Conservation (phyloP, 805 yeast species). For the Kodamaea leandrae region DNA sequence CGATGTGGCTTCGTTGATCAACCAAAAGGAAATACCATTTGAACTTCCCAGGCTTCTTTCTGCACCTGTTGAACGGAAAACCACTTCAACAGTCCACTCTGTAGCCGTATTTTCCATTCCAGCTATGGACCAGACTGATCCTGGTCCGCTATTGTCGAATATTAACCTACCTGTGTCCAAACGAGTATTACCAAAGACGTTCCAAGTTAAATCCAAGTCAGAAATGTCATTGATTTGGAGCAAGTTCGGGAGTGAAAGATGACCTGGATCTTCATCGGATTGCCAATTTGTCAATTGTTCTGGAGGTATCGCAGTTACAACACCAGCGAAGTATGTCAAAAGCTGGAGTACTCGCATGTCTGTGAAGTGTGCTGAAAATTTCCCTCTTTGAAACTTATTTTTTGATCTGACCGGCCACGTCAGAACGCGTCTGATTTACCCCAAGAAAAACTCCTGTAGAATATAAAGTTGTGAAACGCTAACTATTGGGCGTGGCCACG, state of each 20-base stretch:
- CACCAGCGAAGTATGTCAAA: not conserved
- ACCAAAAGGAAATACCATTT: conserved; percentile 61
- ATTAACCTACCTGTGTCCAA: conserved; percentile 54
- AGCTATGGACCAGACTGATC: conserved; percentile 45
- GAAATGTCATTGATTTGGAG: conserved; percentile 21
- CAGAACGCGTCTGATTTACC: conserved; percentile 5
- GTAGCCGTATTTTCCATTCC: conserved; percentile 22
- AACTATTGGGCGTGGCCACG: not conserved
- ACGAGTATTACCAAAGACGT: conserved; percentile 23
- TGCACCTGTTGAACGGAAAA: conserved; percentile 59
- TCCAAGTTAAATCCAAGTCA: conserved; percentile 32
- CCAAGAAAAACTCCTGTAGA: not conserved
- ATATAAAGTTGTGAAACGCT: not conserved
- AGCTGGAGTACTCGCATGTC: not conserved
- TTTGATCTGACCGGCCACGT: conserved; percentile 9
- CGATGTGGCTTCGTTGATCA: conserved; percentile 33
- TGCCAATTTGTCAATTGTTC: conserved; percentile 6
- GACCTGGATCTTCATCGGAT: conserved; percentile 18
- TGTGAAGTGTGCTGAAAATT: not conserved
- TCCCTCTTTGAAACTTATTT: conserved; percentile 1
- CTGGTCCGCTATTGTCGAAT: conserved; percentile 28
- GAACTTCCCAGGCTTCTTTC: conserved; percentile 5
- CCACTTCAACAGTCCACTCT: conserved; percentile 59
- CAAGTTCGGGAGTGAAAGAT: conserved; percentile 36
- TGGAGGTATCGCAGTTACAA: conserved; percentile 1